Evolutionary conservation across 1,284 basidiomycete species (phyloP), one percentile per base, ranked within the genome.

Genomic region (Cryptococcus sp.): DNA sequence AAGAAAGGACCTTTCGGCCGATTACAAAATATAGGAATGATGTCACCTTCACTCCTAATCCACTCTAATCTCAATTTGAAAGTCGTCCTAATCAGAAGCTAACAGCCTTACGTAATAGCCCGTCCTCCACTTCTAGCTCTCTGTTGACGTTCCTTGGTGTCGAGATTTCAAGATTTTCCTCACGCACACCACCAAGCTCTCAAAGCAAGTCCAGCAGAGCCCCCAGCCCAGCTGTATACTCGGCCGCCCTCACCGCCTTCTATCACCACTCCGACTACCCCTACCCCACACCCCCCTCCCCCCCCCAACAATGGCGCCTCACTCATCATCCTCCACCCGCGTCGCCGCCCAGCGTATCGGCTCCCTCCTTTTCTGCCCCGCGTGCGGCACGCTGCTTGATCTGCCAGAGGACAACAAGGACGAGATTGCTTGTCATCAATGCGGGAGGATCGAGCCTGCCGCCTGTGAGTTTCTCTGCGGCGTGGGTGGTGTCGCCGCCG

Each of bases 291-390:
- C 20, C 4, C 33, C 45, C 20, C 23, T 21, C 12, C 46, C 11
- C 5, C 23, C 16, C 11, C 40, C 42, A 4, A 7, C 20, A 35
- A 47, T 47, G 46, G 46, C 46, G 16, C 46, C 45, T 45, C n/a
- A n/a, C n/a, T n/a, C 50, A 39, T 39, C 55, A n/a, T 51, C 50
- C 24, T 46, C 48, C 16, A 46, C 46, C 20, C 18, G 36, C 39
- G 59, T 60, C 36, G 38, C 54, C 15, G 59, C 59, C 12, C 59
- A 61, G 21, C 52, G 59, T n/a, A 76, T 78, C 51, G 92, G 95
- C 52, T 93, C 93, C 5, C 81, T 98, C 24, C 81, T 98, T 46
- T 98, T 98, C 78, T 98, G 95, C 78, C 88, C 89, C 7, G 83
- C 86, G 58, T 98, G 95, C 70, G 92, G 92, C 16, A 93, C 90